These are phyloP conservation scores for Chrysoporthe deuterocubensis DNA, from an alignment of 2,329 filamentous ascomycete species.

Conservation along the genomic window DNA sequence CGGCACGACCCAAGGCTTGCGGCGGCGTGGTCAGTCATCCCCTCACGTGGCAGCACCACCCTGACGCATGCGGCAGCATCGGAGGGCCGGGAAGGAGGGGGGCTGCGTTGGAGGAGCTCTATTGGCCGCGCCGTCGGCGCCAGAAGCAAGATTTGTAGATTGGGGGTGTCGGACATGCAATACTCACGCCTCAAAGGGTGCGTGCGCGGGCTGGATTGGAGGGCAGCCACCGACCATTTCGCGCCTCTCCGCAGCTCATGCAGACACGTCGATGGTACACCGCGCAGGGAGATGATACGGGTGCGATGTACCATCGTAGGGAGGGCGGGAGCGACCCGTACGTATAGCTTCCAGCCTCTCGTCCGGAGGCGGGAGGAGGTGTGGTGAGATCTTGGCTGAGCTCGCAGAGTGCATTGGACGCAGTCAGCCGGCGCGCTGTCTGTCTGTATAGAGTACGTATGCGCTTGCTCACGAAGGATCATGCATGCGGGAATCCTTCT, in stretches of 20 bases:
- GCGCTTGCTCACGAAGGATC: constrained; percentile 5
- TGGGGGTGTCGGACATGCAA: neutral
- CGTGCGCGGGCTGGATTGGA: neutral
- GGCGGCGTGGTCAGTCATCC: neutral
- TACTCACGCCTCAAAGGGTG: neutral
- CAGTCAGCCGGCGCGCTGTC: neutral
- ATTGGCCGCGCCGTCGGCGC: neutral
- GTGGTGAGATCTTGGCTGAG: neutral
- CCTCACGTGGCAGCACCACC: constrained; percentile 5
- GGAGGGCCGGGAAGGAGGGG: neutral
- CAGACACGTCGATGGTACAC: neutral
- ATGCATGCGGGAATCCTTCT: constrained; percentile 8
- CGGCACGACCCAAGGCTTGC: neutral
- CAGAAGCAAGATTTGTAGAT: neutral
- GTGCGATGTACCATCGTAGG: neutral
- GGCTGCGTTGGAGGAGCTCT: neutral
- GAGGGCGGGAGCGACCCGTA: neutral
- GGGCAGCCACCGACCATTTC: neutral
- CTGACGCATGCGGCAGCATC: constrained; percentile 4
- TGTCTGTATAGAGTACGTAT: neutral
- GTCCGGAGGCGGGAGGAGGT: neutral
- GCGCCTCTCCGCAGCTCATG: neutral
- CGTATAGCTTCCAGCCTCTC: neutral
- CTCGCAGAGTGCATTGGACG: neutral
- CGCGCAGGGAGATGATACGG: neutral